These are phyloP conservation scores for Emergomyces orientalis DNA, from an alignment of 2,329 filamentous ascomycete genomes.

Conservation along the genomic window DNA sequence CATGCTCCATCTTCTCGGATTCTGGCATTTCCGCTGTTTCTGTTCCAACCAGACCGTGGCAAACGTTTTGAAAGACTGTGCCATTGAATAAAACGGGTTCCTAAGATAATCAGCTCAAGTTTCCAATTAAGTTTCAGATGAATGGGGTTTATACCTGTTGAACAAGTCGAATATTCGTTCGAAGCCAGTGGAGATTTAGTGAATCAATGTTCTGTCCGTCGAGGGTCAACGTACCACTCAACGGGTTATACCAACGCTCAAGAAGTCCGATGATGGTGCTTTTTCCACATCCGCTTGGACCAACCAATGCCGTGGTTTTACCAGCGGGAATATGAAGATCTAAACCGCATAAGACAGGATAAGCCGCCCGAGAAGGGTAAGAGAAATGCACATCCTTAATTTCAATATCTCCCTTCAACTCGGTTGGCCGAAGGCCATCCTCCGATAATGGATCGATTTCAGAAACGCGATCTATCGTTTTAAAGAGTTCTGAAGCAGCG, in stretches of 20 bases:
- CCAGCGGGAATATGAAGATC: constrained; percentile 38
- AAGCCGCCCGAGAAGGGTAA: constrained; percentile 40
- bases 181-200: constrained; percentile 38
- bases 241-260: constrained; percentile 50
- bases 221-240: constrained; percentile 39
- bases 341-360: constrained; percentile 37
- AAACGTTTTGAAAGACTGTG: constrained; percentile 72
- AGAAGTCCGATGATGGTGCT: constrained; percentile 48
- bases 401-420: constrained; percentile 27
- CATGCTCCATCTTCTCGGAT: constrained; percentile 55
- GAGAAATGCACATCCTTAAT: constrained; percentile 38
- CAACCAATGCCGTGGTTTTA: constrained; percentile 49
- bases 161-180: constrained; percentile 44
- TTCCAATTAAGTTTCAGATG: background rate
- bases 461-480: constrained; percentile 34
- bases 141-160: constrained; percentile 22
- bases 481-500: constrained; percentile 29
- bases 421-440: constrained; percentile 19
- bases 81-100: constrained; percentile 76
- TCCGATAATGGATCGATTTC: constrained; percentile 30
- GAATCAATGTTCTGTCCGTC: constrained; percentile 42
- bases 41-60: constrained; percentile 70
- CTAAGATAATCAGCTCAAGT: constrained; percentile 41
- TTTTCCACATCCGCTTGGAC: constrained; percentile 50
- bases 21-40: constrained; percentile 53